phyloP scores from a whole-genome alignment of 805 yeast genomes.

The Kodamaea hsintzibuensis region DNA sequence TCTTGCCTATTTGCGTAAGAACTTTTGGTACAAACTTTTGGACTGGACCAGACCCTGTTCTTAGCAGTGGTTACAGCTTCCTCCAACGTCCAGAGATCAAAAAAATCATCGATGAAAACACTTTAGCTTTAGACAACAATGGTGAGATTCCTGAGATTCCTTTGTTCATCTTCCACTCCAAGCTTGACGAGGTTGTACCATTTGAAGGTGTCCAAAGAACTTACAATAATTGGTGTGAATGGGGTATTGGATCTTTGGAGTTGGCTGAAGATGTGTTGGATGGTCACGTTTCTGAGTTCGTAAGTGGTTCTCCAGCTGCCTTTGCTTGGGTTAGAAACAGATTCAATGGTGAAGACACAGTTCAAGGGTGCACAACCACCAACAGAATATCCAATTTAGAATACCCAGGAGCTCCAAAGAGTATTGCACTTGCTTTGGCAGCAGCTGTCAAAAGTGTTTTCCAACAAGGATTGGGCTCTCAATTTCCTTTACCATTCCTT shows the following conservation, averaged over 20 bases:
- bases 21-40: constrained; percentile 12
- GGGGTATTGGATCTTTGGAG: constrained; percentile 30
- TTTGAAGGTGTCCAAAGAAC: constrained; percentile 12
- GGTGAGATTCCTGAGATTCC: constrained; percentile 14
- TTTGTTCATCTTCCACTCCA: constrained; percentile 13
- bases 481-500: not conserved
- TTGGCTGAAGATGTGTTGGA: constrained; percentile 24
- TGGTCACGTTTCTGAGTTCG: constrained; percentile 27
- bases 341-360: constrained; percentile 16
- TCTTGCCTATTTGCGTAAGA: not conserved
- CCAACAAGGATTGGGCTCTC: not conserved
- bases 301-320: constrained; percentile 18
- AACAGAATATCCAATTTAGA: constrained; percentile 50
- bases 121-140: constrained; percentile 18
- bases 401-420: constrained; percentile 34
- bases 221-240: constrained; percentile 29
- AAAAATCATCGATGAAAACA: constrained; percentile 21
- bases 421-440: not conserved
- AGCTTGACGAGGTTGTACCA: constrained; percentile 14
- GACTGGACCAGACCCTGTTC: constrained; percentile 13
- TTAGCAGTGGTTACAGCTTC: constrained; percentile 19
- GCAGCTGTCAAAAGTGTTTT: constrained; percentile 1
- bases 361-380: constrained; percentile 23
- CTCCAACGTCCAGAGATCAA: constrained; percentile 15
- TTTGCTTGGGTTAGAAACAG: constrained; percentile 20